Evolutionary conservation across 1,139 yeast genomes (phyloP), one percentile per base, ranked within the genome.

Genomic region (Spencermartinsiella ligniputridi): DNA sequence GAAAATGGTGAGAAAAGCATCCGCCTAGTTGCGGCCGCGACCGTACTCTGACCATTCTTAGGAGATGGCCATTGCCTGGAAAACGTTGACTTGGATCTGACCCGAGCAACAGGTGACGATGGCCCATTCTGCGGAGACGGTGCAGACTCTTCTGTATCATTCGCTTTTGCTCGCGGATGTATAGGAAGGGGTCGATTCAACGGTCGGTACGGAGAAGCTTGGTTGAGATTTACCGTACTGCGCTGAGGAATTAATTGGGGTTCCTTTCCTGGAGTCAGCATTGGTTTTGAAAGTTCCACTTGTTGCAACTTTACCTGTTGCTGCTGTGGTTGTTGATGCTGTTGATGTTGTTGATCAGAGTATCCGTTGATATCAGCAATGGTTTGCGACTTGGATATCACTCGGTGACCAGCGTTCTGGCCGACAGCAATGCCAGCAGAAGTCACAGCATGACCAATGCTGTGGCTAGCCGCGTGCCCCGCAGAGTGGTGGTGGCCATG

Each of bases 1-100:
- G 32, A 27, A 41, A 46, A 54, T 3, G 56, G 56, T 9, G 57
- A 53, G 16, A 50, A 37, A 13, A 56, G 49, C 55, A 55, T 56
- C 8, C 58, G 44, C 32, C 54, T 35, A 15, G 56, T 54, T 12
- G 59, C 57, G 2, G 54, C 46, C 1, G 50, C 57, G 25, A 51
- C 48, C 4, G 51, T 29, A 15, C 35, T 29, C 22, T 27, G 32
- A 5, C 32, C 32, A 5, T 5, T 5, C 5, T 27, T 27, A 9
- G 32, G 32, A 5, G 32, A 27, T 15, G 32, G 35, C 51, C 50
- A 48, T 18, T 46, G 52, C 39, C 52, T 53, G 5, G 58, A 42
- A 22, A 52, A 49, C 1, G 57, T 54, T 12, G 57, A 53, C 29
- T 49, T 52, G 5, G 58, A 54, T 22, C 58, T 45, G 29, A 50